A percentile compares a stretch with the other conserved stretches of the same genome.
Evolutionary conservation across 2,329 filamentous ascomycete species (phyloP).

Genomic region (Fusarium sororula): DNA sequence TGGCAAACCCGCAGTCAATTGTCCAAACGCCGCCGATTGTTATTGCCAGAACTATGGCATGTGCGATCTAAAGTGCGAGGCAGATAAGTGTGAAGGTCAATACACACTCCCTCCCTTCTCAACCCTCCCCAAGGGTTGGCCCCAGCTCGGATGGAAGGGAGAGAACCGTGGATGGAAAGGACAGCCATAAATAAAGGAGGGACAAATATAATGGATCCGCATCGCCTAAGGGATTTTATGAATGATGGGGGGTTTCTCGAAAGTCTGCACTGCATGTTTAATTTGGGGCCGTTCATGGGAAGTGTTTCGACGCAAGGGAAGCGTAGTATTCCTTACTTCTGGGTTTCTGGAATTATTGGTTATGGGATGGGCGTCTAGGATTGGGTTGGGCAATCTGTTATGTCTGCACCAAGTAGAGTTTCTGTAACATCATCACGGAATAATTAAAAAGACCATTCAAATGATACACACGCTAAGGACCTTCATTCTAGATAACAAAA

Average conservation of each 20-base stretch:
- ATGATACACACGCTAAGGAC: not conserved
- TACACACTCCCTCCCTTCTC: conserved; percentile 68
- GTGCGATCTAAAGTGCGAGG: conserved; percentile 57
- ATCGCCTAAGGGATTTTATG: conserved; percentile 9
- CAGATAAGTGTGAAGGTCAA: conserved; percentile 61
- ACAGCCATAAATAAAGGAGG: conserved; percentile 26
- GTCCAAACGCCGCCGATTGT: conserved; percentile 68
- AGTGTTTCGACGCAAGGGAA: not conserved
- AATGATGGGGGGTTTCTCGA: conserved; percentile 12
- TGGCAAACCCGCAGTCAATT: conserved; percentile 65
- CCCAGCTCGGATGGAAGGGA: conserved; percentile 47
- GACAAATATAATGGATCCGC: not conserved
- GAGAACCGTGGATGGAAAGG: conserved; percentile 41
- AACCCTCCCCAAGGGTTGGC: conserved; percentile 69
- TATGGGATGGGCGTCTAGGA: conserved; percentile 32
- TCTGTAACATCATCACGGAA: conserved; percentile 24
- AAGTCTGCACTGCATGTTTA: not conserved
- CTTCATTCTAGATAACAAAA: too few relatives aligned
- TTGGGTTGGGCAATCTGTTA: conserved; percentile 33
- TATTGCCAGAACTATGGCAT: conserved; percentile 74
- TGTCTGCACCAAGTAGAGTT: conserved; percentile 33
- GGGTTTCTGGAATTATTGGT: conserved; percentile 29
- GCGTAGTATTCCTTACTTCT: conserved; percentile 11
- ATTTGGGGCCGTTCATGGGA: not conserved
- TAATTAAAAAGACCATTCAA: conserved; percentile 2